Evolutionary conservation across 768 basidiomycete genomes (phyloP).

Genomic region (Epithele typhae): DNA sequence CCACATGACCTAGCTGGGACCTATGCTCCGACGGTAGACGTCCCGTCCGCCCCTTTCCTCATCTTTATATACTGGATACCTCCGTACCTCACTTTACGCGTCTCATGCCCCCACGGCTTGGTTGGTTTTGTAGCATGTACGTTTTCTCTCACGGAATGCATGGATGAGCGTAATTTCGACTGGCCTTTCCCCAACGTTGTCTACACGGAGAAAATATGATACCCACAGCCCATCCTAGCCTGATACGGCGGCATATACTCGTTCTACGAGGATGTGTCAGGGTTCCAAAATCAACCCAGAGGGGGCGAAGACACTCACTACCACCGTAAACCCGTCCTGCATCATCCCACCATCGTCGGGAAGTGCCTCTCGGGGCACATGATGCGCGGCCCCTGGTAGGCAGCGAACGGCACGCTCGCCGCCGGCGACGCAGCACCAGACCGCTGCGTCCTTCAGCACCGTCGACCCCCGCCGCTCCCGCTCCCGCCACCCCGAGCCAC

Average conservation of each 20-base stretch:
- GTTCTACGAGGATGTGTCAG: neutral
- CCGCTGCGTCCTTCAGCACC: neutral
- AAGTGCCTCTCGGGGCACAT: neutral
- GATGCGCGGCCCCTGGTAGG: neutral
- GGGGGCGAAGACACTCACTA: neutral
- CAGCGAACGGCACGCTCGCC: neutral
- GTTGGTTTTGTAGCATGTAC: too few species aligned
- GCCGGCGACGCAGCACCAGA: neutral
- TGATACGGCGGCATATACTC: constrained; percentile 1
- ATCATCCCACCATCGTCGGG: neutral
- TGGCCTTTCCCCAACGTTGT: neutral
- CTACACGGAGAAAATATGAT: neutral
- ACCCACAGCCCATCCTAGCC: neutral
- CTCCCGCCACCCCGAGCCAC: neutral
- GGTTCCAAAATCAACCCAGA: too few species aligned
- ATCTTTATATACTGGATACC: neutral
- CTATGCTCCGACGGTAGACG: constrained; percentile 25
- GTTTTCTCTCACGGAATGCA: too few species aligned
- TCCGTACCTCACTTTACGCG: neutral
- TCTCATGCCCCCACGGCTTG: too few species aligned
- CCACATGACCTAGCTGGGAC: constrained; percentile 26
- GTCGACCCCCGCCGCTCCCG: neutral
- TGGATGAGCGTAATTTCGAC: too few species aligned
- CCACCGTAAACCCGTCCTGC: neutral
- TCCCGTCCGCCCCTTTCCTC: neutral